phyloP scores from a whole-genome alignment of 139 green algal species.

The Volvox reticuliferus region DNA sequence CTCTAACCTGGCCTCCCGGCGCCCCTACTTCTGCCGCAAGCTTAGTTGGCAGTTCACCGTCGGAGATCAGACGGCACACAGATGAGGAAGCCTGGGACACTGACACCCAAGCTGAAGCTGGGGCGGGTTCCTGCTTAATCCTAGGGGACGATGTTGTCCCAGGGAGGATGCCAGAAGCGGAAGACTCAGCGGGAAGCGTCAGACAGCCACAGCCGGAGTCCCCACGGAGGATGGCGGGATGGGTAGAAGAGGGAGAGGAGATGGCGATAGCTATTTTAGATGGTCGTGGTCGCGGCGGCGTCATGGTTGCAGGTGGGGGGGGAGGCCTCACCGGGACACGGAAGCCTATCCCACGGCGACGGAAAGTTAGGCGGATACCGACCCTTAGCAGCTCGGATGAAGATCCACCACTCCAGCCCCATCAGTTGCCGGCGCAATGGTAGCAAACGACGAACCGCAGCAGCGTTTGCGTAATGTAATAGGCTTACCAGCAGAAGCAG shows the following conservation, averaged over 20 bases:
- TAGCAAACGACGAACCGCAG: background rate
- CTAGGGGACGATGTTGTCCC: background rate
- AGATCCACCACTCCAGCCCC: background rate
- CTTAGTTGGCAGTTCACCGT: background rate
- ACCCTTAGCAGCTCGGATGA: conserved; percentile 14
- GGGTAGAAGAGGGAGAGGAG: background rate
- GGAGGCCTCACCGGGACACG: background rate
- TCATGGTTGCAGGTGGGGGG: background rate
- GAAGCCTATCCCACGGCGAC: background rate
- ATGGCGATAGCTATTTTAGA: background rate
- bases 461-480: background rate
- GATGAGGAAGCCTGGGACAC: background rate
- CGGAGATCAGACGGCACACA: background rate
- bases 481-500: too few relatives aligned
- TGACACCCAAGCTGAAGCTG: background rate
- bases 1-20: background rate
- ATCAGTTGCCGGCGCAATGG: background rate
- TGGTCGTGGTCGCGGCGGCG: background rate
- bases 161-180: background rate
- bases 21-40: background rate
- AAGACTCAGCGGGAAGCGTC: background rate
- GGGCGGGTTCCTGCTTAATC: background rate
- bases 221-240: background rate
- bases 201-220: background rate
- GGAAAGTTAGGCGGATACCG: background rate